These are phyloP conservation scores for Malassezia obtusa DNA, from an alignment of 1,284 basidiomycete species.

Conservation along the genomic window DNA sequence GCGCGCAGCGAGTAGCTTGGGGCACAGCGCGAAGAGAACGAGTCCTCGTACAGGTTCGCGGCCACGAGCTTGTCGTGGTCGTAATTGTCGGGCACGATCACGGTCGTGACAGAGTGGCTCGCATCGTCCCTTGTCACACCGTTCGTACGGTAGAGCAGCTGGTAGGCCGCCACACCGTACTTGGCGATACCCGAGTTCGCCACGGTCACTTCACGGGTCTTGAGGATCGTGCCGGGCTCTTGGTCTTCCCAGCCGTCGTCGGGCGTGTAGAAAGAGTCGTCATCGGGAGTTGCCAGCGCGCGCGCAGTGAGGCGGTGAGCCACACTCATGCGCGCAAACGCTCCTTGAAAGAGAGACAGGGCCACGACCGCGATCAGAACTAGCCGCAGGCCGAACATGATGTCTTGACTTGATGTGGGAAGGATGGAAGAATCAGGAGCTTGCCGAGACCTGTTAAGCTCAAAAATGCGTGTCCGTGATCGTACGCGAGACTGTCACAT, in stretches of 20 bases:
- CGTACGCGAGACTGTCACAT: no score
- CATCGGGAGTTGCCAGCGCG: background rate
- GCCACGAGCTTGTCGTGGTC: slow-evolving; percentile 26
- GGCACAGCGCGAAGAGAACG: slow-evolving; percentile 24
- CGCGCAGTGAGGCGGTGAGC: background rate
- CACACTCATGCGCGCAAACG: background rate
- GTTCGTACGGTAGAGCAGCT: slow-evolving; percentile 16
- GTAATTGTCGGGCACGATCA: slow-evolving; percentile 26
- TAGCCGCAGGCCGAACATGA: background rate
- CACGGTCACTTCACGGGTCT: background rate
- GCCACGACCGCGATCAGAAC: background rate
- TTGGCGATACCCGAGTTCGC: background rate
- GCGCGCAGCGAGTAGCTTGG: slow-evolving; percentile 22
- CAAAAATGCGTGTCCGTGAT: no score
- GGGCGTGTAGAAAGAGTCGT: slow-evolving; percentile 10
- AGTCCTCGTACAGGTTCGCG: slow-evolving; percentile 27
- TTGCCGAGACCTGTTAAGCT: no score
- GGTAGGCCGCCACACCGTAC: slow-evolving; percentile 6
- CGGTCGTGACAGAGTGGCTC: slow-evolving; percentile 22
- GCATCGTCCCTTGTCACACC: background rate
- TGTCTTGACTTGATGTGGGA: background rate
- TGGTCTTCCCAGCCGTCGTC: slow-evolving; percentile 1
- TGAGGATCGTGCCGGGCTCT: slow-evolving; percentile 10
- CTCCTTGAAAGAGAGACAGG: background rate
- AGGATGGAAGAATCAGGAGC: background rate